Percentiles rank a stretch among this genome's conserved stretches.
Evolutionary conservation across 768 basidiomycete genomes (phyloP).

Genomic region (Boletus rubropictus): DNA sequence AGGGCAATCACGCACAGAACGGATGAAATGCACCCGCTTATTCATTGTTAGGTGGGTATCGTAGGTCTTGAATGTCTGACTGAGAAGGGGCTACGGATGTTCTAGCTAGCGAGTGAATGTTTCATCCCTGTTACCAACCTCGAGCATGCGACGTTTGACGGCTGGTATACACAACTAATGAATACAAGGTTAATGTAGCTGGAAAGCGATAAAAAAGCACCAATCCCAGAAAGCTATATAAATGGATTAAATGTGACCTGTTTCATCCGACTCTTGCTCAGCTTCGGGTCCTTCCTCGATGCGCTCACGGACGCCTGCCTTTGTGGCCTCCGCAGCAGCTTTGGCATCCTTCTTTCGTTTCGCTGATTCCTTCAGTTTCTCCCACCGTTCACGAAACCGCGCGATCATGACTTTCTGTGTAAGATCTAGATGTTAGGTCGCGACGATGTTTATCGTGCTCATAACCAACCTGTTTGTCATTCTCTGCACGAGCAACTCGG

Average conservation of each 20-base stretch:
- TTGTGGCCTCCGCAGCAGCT: conserved; percentile 42
- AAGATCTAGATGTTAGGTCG: conserved; percentile 13
- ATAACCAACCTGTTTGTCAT: conserved; percentile 70
- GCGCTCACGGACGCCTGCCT: conserved; percentile 49
- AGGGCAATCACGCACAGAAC: neutral
- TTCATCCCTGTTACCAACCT: neutral
- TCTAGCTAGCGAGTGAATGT: neutral
- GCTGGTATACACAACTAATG: conserved; percentile 10
- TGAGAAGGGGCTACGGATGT: too few relatives aligned
- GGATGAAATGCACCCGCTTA: neutral
- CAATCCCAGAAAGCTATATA: neutral
- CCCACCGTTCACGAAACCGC: conserved; percentile 83
- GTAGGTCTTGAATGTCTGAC: too few relatives aligned
- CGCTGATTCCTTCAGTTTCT: conserved; percentile 82
- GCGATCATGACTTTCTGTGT: conserved; percentile 74
- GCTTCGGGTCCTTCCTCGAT: conserved; percentile 64
- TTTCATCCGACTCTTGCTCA: conserved; percentile 53
- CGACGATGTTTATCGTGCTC: neutral
- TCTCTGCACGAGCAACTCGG: conserved; percentile 55
- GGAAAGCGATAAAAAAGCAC: conserved; percentile 5
- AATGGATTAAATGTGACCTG: neutral
- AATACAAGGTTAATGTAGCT: conserved; percentile 12
- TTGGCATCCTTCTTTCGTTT: conserved; percentile 79
- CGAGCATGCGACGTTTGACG: neutral
- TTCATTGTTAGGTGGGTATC: too few relatives aligned